phyloP scores from a whole-genome alignment of 306 rosid genomes.

The Cicer cuneatum region DNA sequence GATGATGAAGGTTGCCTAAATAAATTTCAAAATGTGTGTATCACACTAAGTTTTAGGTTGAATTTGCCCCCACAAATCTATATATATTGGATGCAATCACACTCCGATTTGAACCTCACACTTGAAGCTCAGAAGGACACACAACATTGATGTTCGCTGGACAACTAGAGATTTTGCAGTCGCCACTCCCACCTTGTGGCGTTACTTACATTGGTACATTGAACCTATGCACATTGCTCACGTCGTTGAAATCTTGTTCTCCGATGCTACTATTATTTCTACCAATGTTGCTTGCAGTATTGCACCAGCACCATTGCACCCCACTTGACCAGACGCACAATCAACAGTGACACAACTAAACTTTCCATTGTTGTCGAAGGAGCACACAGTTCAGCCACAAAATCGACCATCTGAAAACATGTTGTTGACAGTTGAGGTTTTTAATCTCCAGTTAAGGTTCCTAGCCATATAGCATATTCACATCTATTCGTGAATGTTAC shows the following conservation, averaged over 20 bases:
- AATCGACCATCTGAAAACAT: constrained; percentile 66
- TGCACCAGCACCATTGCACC: constrained; percentile 63
- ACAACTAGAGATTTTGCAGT: constrained; percentile 47
- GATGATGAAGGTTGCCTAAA: too few relatives aligned
- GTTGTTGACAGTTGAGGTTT: constrained; percentile 56
- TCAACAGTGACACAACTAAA: constrained; percentile 66
- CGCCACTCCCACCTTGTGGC: constrained; percentile 54
- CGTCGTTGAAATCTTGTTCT: constrained; percentile 65
- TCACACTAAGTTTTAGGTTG: too few relatives aligned
- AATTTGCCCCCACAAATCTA: too few relatives aligned
- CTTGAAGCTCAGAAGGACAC: constrained; percentile 52
- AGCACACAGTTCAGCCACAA: constrained; percentile 63
- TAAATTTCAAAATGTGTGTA: too few relatives aligned
- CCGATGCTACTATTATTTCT: constrained; percentile 52
- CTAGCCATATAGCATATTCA: constrained; percentile 63
- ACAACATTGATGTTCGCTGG: constrained; percentile 40
- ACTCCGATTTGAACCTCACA: constrained; percentile 38
- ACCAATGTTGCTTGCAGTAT: constrained; percentile 53
- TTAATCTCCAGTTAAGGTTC: constrained; percentile 52
- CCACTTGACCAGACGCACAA: constrained; percentile 57
- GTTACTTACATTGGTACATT: constrained; percentile 54
- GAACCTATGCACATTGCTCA: constrained; percentile 67
- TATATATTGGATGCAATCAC: too few relatives aligned
- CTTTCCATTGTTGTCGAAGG: constrained; percentile 41
- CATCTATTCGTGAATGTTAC: constrained; percentile 61